These are phyloP conservation scores for Cercophora scortea DNA, from an alignment of 495 filamentous ascomycete species.

Conservation along the genomic window DNA sequence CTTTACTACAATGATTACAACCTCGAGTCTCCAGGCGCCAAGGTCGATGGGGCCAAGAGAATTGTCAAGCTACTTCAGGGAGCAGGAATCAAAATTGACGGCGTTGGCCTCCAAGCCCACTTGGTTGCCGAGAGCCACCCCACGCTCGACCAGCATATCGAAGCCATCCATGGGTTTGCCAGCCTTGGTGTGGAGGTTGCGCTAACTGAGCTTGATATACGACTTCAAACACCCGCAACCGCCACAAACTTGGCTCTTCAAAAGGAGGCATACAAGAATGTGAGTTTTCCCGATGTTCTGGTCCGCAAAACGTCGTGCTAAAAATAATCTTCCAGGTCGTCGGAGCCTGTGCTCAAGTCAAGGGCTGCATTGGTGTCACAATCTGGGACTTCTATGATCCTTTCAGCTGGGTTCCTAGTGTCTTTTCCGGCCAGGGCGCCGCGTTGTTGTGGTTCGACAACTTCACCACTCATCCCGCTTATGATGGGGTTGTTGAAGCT, in stretches of 20 bases:
- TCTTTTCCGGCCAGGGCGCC: conserved; percentile 47
- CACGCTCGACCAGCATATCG: conserved; percentile 27
- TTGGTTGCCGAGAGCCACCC: conserved; percentile 38
- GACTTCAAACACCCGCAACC: conserved; percentile 34
- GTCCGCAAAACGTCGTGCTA: too few relatives aligned
- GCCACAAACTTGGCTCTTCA: conserved; percentile 44
- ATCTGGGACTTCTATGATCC: conserved; percentile 54
- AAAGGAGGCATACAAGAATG: conserved; percentile 45
- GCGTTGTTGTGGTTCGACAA: conserved; percentile 45
- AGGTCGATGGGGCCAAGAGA: conserved; percentile 30
- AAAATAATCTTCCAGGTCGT: conserved; percentile 18
- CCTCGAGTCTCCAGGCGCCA: conserved; percentile 39
- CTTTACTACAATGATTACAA: conserved; percentile 55
- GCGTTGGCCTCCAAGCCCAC: conserved; percentile 46
- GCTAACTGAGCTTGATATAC: conserved; percentile 49
- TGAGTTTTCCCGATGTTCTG: conserved; percentile 1
- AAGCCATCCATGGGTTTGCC: conserved; percentile 36
- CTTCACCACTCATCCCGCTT: conserved; percentile 52
- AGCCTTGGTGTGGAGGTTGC: conserved; percentile 43
- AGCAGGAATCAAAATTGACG: conserved; percentile 40
- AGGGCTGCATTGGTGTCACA: conserved; percentile 58
- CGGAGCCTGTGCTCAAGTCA: conserved; percentile 49
- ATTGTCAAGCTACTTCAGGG: conserved; percentile 33
- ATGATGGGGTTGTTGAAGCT: conserved; percentile 23
- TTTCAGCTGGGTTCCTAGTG: conserved; percentile 53